Conservation (phyloP, 768 basidiomycete species). For the Phylloporus arenicola region DNA sequence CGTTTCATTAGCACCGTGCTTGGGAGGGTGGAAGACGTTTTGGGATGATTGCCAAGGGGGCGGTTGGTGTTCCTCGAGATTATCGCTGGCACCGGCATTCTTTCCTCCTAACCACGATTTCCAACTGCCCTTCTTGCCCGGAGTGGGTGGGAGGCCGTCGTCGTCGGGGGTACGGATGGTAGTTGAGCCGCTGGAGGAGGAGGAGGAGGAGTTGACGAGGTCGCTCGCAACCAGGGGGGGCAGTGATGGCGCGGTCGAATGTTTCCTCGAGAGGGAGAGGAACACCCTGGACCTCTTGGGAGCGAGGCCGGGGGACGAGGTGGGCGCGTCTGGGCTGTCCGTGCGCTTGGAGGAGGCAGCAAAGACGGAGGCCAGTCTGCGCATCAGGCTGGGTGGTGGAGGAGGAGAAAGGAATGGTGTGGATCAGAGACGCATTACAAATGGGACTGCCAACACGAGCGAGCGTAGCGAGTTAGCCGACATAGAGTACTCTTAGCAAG, state of each 20-base stretch:
- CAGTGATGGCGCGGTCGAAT: constrained; percentile 8
- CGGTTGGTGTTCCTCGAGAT: constrained; percentile 20
- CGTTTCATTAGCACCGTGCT: constrained; percentile 19
- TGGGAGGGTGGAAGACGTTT: constrained; percentile 18
- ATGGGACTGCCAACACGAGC: constrained; percentile 23
- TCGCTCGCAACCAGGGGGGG: constrained; percentile 26
- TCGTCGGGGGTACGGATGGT: constrained; percentile 58
- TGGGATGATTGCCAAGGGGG: constrained; percentile 30
- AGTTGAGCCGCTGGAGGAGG: constrained; percentile 52
- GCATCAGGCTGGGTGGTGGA: constrained; percentile 41
- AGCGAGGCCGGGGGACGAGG: constrained; percentile 10
- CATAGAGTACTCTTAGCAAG: not conserved
- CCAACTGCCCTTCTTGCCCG: constrained; percentile 48
- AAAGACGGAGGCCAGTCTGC: constrained; percentile 60
- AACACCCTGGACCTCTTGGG: constrained; percentile 24
- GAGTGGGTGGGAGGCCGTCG: constrained; percentile 34
- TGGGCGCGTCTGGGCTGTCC: constrained; percentile 23
- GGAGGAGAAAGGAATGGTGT: constrained; percentile 17
- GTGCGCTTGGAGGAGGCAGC: constrained; percentile 35
- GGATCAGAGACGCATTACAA: constrained; percentile 32
- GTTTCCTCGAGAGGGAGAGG: constrained; percentile 28
- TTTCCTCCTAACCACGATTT: constrained; percentile 49
- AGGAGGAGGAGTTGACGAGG: constrained; percentile 51
- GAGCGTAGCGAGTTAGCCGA: constrained; percentile 14
- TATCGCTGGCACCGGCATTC: constrained; percentile 27